Percentiles rank a stretch among this genome's conserved stretches.
Conservation (phyloP, 345 rosid species). For the Citrus trifoliata region DNA sequence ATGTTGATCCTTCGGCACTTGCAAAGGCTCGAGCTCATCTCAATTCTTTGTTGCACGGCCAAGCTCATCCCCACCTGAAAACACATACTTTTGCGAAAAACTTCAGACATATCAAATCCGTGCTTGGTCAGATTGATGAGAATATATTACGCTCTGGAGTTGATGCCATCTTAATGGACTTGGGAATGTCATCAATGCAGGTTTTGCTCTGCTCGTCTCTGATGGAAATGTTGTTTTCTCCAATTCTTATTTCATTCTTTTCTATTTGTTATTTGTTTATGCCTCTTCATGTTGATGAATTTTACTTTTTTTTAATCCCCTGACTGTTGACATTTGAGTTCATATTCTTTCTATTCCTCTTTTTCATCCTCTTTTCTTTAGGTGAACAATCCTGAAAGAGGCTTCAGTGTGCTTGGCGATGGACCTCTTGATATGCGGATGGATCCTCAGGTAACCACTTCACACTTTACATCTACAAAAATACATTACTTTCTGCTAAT, state of each 20-base stretch:
- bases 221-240: neutral
- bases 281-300: no score
- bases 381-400: constrained; percentile 89
- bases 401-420: constrained; percentile 72
- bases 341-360: neutral
- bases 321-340: neutral
- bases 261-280: no score
- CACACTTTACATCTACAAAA: no score
- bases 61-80: constrained; percentile 40
- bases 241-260: neutral
- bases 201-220: constrained; percentile 22
- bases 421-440: constrained; percentile 99
- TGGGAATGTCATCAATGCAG: constrained; percentile 99
- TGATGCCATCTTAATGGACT: constrained; percentile 91
- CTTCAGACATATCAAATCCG: constrained; percentile 55
- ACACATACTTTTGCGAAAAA: constrained; percentile 49
- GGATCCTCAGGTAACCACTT: constrained; percentile 73
- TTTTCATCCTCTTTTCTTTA: neutral
- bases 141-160: constrained; percentile 47
- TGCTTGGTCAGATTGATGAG: constrained; percentile 41
- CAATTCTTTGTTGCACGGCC: constrained; percentile 24
- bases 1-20: constrained; percentile 85
- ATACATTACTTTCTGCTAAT: neutral
- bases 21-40: constrained; percentile 53
- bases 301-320: no score